Evolutionary conservation across 1,284 basidiomycete species (phyloP), one percentile per base, ranked within the genome.

Genomic region (Sparassis latifolia): DNA sequence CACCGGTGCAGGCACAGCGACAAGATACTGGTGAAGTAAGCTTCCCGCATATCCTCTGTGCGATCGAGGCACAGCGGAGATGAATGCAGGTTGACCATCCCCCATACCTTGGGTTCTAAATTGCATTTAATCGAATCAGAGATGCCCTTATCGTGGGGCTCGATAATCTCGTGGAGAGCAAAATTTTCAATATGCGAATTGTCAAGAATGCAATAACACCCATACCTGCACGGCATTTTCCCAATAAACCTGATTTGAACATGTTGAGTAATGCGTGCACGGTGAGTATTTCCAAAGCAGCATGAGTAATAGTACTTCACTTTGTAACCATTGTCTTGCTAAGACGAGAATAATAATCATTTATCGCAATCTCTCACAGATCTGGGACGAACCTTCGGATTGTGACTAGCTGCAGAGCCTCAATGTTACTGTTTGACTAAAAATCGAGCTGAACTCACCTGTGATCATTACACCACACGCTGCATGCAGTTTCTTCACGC

Each of bases 401-500:
- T 92, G 59, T 92, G 89, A 54, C 86, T 89, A 4, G 89, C 89
- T 86, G 47, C 35, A 52, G 41, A 35, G 49, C 37, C 46, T 50
- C n/a, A 49, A 47, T 43, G 28, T 50, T 53, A 20, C 20, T 32
- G 4, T 49, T 44, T 42, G 44, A 42, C 28, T 44, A 33, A 30
- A 35, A 40, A 28, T 39, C 10, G 20, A 20, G 20, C 20, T 20
- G 20, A 6, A 56, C 66, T 29, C 48, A 84, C 86, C 86, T 55
- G 91, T 93, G 49, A 93, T 86, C 91, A 93, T 93, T 3, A 93
- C 80, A 30, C 91, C 90, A 51, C 85, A 86, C 2, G 84, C 84
- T 5, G 90, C 88, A 20, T 71, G 69, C 39, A 90, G 62, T 45
- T 66, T 71, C 58, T 80, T 82, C 10, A 92, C 77, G 33, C 79